Base-by-base conservation (phyloP, 495 filamentous ascomycete genomes). In the Hypoxylon intermedium region DNA sequence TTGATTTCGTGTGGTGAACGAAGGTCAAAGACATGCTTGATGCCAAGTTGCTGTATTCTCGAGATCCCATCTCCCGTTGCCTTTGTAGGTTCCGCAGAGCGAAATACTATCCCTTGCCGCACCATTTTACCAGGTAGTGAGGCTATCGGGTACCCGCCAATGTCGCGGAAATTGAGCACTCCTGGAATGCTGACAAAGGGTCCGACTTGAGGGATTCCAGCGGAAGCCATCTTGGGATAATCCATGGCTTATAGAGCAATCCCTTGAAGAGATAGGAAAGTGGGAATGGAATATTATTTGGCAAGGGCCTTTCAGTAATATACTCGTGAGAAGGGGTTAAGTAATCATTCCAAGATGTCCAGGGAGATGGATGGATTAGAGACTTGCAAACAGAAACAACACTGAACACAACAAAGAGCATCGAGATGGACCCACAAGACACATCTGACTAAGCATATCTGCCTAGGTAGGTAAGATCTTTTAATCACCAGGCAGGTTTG, bases 11-110 rank as follows among this genome's bases (percentile, higher is more conserved):
- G 52, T 6, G 68, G 55, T 2, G 84, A 85, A 30, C 88, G 82
- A 3, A 90, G 74, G 69, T 90, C 86, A 57, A 83, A 88, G 36
- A 89, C 76, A 13, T 78, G 77, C 3, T 75, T 80, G 59, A 90
- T 81, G 6, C 78, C 77, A 11, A 89, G 70, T 6, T 67, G 48
- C 13, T 62, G 67, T 24, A 90, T 74, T 5, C 68, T 70, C 2
- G 57, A 34, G 5, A 81, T 78, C 6, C 83, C 85, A n/a, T 77
- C 71, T 19, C 72, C 62, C 3, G 77, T 73, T 26, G 85, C 71
- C 13, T 72, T 43, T 13, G 73, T 75, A 3, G 80, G 83, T 6
- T 81, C 80, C 4, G 79, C 83, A 12, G 78, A 79, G 53, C 85
- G 82, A 58, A 79, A 86, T 49, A 87, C 63, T 7, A 83, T 30